A percentile compares a stretch with the other conserved stretches of the same genome.
phyloP scores from a whole-genome alignment of 805 yeast genomes.

The Blastobotrys terrestris region DNA sequence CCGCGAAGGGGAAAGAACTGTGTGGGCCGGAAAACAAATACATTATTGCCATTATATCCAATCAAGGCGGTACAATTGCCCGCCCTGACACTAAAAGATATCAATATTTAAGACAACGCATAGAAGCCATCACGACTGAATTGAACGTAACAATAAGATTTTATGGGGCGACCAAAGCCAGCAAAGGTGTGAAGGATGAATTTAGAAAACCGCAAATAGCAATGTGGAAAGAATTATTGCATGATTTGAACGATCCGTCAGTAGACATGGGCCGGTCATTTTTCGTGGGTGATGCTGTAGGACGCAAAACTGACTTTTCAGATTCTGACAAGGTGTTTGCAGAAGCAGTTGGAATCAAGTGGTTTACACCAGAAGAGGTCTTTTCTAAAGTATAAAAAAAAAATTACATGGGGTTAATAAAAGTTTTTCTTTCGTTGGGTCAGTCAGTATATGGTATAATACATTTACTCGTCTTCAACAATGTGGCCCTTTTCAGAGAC shows the following conservation, averaged over 20 bases:
- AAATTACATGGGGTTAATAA: background rate
- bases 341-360: conserved; percentile 42
- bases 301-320: conserved; percentile 70
- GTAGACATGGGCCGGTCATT: conserved; percentile 44
- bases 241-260: conserved; percentile 31
- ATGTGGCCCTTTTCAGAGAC: conserved; percentile 93
- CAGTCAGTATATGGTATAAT: background rate
- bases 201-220: conserved; percentile 70
- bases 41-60: conserved; percentile 67
- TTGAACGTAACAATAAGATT: conserved; percentile 37
- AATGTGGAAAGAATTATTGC: conserved; percentile 57
- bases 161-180: conserved; percentile 60
- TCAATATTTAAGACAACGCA: conserved; percentile 31
- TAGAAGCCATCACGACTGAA: conserved; percentile 24
- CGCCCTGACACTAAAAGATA: conserved; percentile 31
- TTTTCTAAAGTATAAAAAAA: conserved; percentile 28
- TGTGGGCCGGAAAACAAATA: conserved; percentile 22
- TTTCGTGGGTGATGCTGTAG: conserved; percentile 97
- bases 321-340: conserved; percentile 77
- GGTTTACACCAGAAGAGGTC: conserved; percentile 66
- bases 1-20: background rate
- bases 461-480: conserved; percentile 47
- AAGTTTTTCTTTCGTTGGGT: background rate
- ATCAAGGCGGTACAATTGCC: conserved; percentile 66
- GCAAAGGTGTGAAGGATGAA: conserved; percentile 19